These are phyloP conservation scores for Balakata baccata DNA, from an alignment of 345 rosid species.

Conservation along the genomic window DNA sequence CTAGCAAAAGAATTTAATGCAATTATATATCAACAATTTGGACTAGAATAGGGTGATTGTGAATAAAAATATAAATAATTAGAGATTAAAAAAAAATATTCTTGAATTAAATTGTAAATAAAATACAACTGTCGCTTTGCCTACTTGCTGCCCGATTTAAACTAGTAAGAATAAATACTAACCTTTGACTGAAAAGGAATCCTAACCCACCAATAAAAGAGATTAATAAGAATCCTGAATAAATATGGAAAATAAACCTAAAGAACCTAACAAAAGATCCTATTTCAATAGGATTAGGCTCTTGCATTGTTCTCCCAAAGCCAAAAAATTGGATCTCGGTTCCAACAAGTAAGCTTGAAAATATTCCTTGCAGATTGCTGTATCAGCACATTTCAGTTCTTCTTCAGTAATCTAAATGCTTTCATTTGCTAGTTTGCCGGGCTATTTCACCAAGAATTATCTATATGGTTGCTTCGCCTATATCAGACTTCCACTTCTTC, in stretches of 20 bases:
- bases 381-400: too few species aligned
- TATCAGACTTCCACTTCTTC: too few species aligned
- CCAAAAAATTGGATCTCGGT: not conserved
- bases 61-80: not conserved
- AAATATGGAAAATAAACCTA: not conserved
- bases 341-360: too few species aligned
- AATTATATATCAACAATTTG: not conserved
- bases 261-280: not conserved
- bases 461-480: too few species aligned
- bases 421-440: too few species aligned
- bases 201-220: not conserved
- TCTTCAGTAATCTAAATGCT: too few species aligned
- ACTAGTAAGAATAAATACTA: not conserved
- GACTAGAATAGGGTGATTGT: not conserved
- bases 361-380: too few species aligned
- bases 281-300: not conserved
- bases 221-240: not conserved
- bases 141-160: not conserved
- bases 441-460: too few species aligned
- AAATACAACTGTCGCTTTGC: not conserved
- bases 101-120: not conserved
- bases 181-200: not conserved
- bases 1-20: not conserved
- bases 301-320: not conserved
- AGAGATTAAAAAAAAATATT: not conserved